phyloP scores from a whole-genome alignment of 139 green algal genomes.

The Coelastrella sp. region DNA sequence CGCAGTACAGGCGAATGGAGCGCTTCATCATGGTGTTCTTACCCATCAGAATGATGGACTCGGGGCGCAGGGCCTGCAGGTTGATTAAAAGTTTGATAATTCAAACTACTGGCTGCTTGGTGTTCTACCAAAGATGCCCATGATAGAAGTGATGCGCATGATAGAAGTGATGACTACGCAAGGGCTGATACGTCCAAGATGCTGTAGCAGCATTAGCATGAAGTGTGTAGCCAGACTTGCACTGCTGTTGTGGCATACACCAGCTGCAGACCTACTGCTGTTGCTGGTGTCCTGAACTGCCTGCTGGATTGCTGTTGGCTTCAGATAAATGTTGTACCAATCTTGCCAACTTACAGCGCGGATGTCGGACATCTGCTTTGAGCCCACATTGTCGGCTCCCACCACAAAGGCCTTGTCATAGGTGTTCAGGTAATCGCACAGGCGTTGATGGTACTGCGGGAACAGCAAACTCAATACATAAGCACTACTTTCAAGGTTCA shows the following conservation, averaged over 20 bases:
- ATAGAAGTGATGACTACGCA: not conserved
- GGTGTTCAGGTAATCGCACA: conserved; percentile 83
- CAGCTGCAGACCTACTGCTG: not conserved
- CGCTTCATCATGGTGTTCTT: conserved; percentile 99
- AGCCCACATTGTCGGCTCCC: conserved; percentile 99
- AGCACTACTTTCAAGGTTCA: not conserved
- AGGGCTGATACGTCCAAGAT: no score
- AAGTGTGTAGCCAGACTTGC: no score
- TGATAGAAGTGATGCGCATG: not conserved
- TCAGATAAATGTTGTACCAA: not conserved
- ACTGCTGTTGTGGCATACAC: not conserved
- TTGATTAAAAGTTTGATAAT: not conserved
- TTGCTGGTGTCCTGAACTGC: no score
- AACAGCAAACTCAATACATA: not conserved
- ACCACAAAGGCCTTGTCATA: conserved; percentile 94
- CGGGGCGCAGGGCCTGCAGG: conserved; percentile 84
- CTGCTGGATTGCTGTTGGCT: no score
- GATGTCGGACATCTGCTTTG: conserved; percentile 98
- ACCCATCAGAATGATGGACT: conserved; percentile 96
- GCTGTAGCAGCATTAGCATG: no score
- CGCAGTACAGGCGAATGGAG: conserved; percentile 94
- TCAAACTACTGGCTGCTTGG: not conserved
- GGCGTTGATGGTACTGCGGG: conserved; percentile 89
- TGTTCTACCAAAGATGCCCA: not conserved
- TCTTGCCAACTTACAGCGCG: conserved; percentile 74